A percentile compares a stretch with the other conserved stretches of the same genome.
phyloP scores from a whole-genome alignment of 1,139 yeast species.

The Pichia sp. region DNA sequence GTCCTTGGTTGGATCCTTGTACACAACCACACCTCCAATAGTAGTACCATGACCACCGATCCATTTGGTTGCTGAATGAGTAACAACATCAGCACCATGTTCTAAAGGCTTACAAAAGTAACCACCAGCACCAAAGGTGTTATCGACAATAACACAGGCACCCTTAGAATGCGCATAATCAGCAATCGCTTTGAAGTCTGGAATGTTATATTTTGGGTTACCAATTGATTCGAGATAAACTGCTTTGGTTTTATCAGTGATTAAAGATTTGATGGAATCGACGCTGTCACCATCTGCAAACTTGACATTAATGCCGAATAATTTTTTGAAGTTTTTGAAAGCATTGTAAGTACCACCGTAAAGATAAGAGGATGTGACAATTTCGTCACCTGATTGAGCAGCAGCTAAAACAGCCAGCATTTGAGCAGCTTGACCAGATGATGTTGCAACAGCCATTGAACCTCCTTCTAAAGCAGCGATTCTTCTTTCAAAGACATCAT shows the following conservation, averaged over 20 bases:
- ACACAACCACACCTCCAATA: constrained; percentile 86
- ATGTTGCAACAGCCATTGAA: constrained; percentile 79
- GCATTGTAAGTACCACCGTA: constrained; percentile 98
- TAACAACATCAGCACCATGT: constrained; percentile 58
- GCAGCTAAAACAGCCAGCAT: constrained; percentile 74
- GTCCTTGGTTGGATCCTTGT: constrained; percentile 55
- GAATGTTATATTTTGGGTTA: constrained; percentile 88
- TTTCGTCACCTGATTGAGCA: constrained; percentile 85
- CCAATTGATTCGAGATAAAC: constrained; percentile 87
- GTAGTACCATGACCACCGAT: constrained; percentile 98
- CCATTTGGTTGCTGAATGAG: constrained; percentile 96
- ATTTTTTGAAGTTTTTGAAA: constrained; percentile 81
- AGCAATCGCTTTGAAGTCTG: constrained; percentile 75
- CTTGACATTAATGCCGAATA: constrained; percentile 70
- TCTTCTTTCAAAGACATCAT: constrained; percentile 82
- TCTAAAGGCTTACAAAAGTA: constrained; percentile 77
- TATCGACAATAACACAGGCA: constrained; percentile 88
- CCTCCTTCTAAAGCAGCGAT: constrained; percentile 92
- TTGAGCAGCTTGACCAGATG: constrained; percentile 97
- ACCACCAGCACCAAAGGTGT: constrained; percentile 98
- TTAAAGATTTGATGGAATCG: constrained; percentile 61
- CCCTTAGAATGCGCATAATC: constrained; percentile 83
- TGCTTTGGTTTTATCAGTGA: constrained; percentile 84
- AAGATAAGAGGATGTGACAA: constrained; percentile 77
- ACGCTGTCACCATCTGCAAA: constrained; percentile 67